Evolutionary conservation across 2,329 filamentous ascomycete genomes (phyloP), one percentile per base, ranked within the genome.

Genomic region (Ophiostoma australiae): DNA sequence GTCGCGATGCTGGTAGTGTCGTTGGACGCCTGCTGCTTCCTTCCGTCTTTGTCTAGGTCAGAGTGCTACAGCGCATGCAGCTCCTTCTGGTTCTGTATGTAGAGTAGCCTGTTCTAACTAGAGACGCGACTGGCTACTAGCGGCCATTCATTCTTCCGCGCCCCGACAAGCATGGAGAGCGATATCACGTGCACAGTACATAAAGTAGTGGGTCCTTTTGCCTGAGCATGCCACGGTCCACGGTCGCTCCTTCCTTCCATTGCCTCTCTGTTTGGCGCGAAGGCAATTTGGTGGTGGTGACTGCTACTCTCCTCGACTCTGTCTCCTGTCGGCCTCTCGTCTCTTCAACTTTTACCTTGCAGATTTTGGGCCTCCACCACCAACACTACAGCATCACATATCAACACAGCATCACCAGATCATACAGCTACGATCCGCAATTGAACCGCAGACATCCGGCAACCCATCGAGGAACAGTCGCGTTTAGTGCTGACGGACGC

Each of bases 131-230:
- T 41, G 31, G 65, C 7, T 41, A 15, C 17, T 37, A 33, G 63
- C 70, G 70, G 70, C 20, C 15, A 15, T 37, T 67, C n/a, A 55
- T 69, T 71, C 33, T 67, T 71, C 70, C 70, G 67, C 23, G 33
- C 27, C 31, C 52, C 20, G 39, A 31, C 35, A 13, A 8, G 17
- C 11, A 39, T 48, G 44, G 44, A 31, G 23, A 61, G 52, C 33
- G 27, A 4, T 15, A 35, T 71, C 70, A 71, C 70, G 70, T 71
- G 70, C 2, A 8, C 1, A 0, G 39, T 41, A 6, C 4, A 11
- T 33, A n/a, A 67, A 65, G 4, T 17, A 65, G 33, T 66, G 63
- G 63, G 35, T 15, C 63, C 17, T 23, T 20, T 39, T 13, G 63
- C 35, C 61, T 65, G 33, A 39, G 61, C 63, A 23, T 66, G 63